Conservation (phyloP, 371 early-diverging fungal genomes). For the Mortierella sp. region DNA sequence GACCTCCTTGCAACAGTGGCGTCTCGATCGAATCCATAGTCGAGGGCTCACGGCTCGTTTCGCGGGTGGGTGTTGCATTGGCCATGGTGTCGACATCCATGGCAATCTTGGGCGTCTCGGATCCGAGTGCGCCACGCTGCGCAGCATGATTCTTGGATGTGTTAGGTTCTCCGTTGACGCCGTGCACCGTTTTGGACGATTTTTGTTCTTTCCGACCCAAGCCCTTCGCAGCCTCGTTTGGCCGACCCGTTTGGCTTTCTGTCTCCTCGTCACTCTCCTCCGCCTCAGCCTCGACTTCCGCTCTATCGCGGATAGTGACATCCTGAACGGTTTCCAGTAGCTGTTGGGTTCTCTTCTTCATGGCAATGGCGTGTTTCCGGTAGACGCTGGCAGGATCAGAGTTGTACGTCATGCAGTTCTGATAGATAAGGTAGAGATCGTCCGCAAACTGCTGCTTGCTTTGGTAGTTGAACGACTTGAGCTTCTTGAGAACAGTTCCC, state of each 20-base stretch:
- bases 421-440: constrained; percentile 87
- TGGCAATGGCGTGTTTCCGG: constrained; percentile 86
- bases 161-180: constrained; percentile 33
- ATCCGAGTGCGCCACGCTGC: constrained; percentile 27
- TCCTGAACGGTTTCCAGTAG: constrained; percentile 89
- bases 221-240: constrained; percentile 46
- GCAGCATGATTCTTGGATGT: constrained; percentile 27
- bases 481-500: constrained; percentile 88
- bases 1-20: constrained; percentile 31
- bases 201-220: constrained; percentile 45
- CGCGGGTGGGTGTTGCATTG: constrained; percentile 41
- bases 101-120: constrained; percentile 46
- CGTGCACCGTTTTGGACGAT: constrained; percentile 35
- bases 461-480: constrained; percentile 77
- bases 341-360: constrained; percentile 82
- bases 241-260: constrained; percentile 31
- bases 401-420: constrained; percentile 89
- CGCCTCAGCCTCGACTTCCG: constrained; percentile 63
- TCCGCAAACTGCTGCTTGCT: constrained; percentile 84
- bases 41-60: constrained; percentile 56
- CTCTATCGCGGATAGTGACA: constrained; percentile 74
- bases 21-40: constrained; percentile 45
- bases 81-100: constrained; percentile 47
- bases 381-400: constrained; percentile 78
- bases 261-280: constrained; percentile 53